Evolutionary conservation across 805 yeast species (phyloP).

Genomic region (Spathaspora gorwiae): DNA sequence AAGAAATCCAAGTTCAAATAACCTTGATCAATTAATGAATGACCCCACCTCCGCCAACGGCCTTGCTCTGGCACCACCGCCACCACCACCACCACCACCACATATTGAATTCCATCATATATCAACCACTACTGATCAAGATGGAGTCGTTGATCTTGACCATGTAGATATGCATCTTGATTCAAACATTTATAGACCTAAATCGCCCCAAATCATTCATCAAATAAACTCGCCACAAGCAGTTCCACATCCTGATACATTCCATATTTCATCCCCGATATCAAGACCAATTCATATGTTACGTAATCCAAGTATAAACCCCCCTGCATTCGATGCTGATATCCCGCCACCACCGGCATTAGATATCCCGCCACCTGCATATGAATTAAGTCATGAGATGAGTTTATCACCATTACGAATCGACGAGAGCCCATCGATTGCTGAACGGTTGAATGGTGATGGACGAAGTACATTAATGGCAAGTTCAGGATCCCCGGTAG

Average conservation of each 20-base stretch:
- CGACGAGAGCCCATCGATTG: slow-evolving; percentile 5
- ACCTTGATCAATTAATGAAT: neutral
- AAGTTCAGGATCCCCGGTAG: neutral
- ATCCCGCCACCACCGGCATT: slow-evolving; percentile 12
- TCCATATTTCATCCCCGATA: slow-evolving; percentile 32
- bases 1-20: neutral
- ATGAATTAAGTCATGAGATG: neutral
- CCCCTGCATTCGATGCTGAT: slow-evolving; percentile 54
- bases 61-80: too few relatives aligned
- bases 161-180: slow-evolving; percentile 34
- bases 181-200: slow-evolving; percentile 53
- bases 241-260: slow-evolving; percentile 40
- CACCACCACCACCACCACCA: neutral
- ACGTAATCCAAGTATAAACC: slow-evolving; percentile 53
- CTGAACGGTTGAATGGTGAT: neutral
- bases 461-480: neutral
- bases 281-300: slow-evolving; percentile 50
- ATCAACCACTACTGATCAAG: slow-evolving; percentile 19
- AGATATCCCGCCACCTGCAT: slow-evolving; percentile 12
- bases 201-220: slow-evolving; percentile 21
- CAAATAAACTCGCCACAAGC: slow-evolving; percentile 63
- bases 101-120: slow-evolving; percentile 23
- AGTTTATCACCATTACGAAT: slow-evolving; percentile 22
- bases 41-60: too few relatives aligned
- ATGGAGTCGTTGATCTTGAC: slow-evolving; percentile 34